phyloP scores from a whole-genome alignment of 352 stramenopile genomes.

The Pythium myriotylum region DNA sequence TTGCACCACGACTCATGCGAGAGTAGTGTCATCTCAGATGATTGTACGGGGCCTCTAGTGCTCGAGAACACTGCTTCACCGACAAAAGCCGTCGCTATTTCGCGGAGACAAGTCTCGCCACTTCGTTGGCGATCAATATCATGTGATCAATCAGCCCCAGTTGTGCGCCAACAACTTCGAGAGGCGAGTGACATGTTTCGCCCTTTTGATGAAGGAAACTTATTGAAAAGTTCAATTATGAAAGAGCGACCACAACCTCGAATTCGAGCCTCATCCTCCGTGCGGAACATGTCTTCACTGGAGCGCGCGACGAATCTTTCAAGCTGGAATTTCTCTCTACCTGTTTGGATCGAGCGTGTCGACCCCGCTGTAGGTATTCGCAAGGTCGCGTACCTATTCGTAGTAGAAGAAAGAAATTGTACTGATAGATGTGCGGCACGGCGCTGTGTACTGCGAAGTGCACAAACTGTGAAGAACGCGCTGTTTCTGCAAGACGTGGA shows the following conservation, averaged over 20 bases:
- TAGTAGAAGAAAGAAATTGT: slow-evolving; percentile 39
- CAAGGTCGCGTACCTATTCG: slow-evolving; percentile 74
- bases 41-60: background rate
- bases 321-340: slow-evolving; percentile 53
- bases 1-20: slow-evolving; percentile 31
- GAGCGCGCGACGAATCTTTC: slow-evolving; percentile 35
- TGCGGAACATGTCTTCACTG: slow-evolving; percentile 28
- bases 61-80: background rate
- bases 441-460: slow-evolving; percentile 54
- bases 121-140: slow-evolving; percentile 29
- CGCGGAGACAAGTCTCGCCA: slow-evolving; percentile 10
- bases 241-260: slow-evolving; percentile 13
- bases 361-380: slow-evolving; percentile 53
- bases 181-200: background rate
- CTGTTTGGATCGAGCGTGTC: slow-evolving; percentile 76
- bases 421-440: slow-evolving; percentile 7
- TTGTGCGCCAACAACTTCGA: slow-evolving; percentile 21
- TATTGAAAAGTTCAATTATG: background rate
- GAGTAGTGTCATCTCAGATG: background rate
- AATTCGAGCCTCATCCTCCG: slow-evolving; percentile 23
- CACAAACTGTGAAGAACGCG: slow-evolving; percentile 61
- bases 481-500: slow-evolving; percentile 45
- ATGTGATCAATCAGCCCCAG: slow-evolving; percentile 24
- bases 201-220: too few relatives aligned
- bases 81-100: background rate